phyloP scores from a whole-genome alignment of 768 basidiomycete genomes.

The Boletus sp. region DNA sequence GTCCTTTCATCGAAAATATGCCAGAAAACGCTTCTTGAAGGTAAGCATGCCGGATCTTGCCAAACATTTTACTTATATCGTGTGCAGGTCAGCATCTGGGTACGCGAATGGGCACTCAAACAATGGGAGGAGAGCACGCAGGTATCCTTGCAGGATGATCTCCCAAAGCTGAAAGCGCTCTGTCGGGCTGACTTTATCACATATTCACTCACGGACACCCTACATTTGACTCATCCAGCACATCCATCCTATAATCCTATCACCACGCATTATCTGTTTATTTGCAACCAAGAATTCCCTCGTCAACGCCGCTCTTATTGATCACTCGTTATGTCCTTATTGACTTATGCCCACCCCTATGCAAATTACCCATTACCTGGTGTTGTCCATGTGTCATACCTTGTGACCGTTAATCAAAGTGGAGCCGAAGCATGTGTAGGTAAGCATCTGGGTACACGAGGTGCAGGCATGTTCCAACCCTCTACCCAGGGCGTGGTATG shows the following conservation, averaged over 20 bases:
- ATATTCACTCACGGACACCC: slow-evolving; percentile 23
- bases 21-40: slow-evolving; percentile 82
- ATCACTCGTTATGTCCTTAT: slow-evolving; percentile 23
- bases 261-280: slow-evolving; percentile 25
- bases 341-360: slow-evolving; percentile 10
- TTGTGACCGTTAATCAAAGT: no score
- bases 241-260: slow-evolving; percentile 22
- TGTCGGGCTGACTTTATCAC: slow-evolving; percentile 16
- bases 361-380: slow-evolving; percentile 2
- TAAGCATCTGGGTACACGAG: no score
- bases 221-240: slow-evolving; percentile 7
- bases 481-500: no score
- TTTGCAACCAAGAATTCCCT: slow-evolving; percentile 27
- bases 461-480: no score
- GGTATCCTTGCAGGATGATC: no score
- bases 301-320: slow-evolving; percentile 14
- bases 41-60: slow-evolving; percentile 36
- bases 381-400: neutral
- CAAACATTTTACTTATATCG: neutral
- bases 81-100: neutral
- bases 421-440: no score
- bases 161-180: no score
- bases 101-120: slow-evolving; percentile 75
- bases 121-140: slow-evolving; percentile 57
- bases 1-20: slow-evolving; percentile 75